Evolutionary conservation across 371 early-diverging fungal genomes (phyloP).

Genomic region (Encephalitozoon hellem): DNA sequence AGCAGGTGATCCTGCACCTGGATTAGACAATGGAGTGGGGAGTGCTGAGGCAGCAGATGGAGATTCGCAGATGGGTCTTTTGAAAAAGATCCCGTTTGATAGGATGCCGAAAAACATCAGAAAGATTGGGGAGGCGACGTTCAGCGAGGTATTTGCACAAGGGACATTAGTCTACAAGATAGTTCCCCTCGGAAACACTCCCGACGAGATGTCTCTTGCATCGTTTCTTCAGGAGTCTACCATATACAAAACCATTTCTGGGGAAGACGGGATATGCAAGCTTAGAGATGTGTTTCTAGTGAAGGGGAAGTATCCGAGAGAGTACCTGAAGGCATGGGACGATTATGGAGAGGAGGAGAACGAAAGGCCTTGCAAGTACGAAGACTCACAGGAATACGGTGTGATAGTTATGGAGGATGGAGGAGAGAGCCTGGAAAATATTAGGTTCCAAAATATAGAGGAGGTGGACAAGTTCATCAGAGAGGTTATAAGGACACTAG

Average conservation of each 20-base stretch:
- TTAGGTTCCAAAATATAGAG: slow-evolving; percentile 49
- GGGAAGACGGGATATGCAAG: slow-evolving; percentile 25
- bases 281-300: slow-evolving; percentile 28
- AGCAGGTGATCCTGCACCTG: neutral
- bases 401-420: slow-evolving; percentile 67
- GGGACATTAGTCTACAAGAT: slow-evolving; percentile 45
- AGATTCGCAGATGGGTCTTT: neutral
- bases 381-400: slow-evolving; percentile 61
- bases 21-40: neutral
- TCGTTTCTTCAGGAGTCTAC: slow-evolving; percentile 42
- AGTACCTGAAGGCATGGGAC: slow-evolving; percentile 64
- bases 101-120: slow-evolving; percentile 16
- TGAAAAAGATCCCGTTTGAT: neutral
- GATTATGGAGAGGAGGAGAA: slow-evolving; percentile 65
- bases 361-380: slow-evolving; percentile 62
- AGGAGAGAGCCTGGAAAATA: slow-evolving; percentile 66
- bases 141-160: slow-evolving; percentile 51
- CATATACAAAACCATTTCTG: slow-evolving; percentile 22
- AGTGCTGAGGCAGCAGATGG: too few species aligned
- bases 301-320: slow-evolving; percentile 31
- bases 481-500: slow-evolving; percentile 64
- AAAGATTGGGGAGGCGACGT: slow-evolving; percentile 57
- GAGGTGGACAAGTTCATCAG: slow-evolving; percentile 64
- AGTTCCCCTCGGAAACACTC: slow-evolving; percentile 30
- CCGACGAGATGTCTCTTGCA: neutral